These are phyloP conservation scores for Penicillium subrubescens DNA, from an alignment of 495 filamentous ascomycete genomes.

Conservation along the genomic window DNA sequence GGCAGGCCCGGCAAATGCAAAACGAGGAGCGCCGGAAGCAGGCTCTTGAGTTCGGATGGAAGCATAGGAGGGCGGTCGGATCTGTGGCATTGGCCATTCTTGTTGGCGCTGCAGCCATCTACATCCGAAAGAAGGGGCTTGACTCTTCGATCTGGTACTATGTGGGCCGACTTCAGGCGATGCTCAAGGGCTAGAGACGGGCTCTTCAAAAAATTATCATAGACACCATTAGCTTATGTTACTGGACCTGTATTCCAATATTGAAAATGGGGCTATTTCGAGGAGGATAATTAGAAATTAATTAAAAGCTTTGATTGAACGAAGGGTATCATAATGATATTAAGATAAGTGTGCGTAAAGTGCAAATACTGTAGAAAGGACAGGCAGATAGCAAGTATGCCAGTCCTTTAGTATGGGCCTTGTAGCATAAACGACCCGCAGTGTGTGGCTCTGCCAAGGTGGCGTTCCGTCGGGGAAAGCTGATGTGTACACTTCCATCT, in stretches of 20 bases:
- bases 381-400: not conserved
- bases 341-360: not conserved
- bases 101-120: constrained; percentile 60
- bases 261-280: not conserved
- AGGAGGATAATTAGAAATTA: not conserved
- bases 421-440: not conserved
- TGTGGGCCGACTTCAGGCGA: constrained; percentile 30
- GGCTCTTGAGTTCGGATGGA: constrained; percentile 55
- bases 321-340: not conserved
- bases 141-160: constrained; percentile 46
- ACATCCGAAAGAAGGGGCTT: constrained; percentile 49
- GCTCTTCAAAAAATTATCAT: not conserved
- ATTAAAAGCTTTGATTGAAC: not conserved
- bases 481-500: constrained; percentile 36
- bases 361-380: not conserved
- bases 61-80: constrained; percentile 58
- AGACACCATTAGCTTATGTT: constrained; percentile 2
- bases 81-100: constrained; percentile 64
- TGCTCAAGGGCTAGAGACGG: constrained; percentile 20
- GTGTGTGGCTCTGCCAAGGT: constrained; percentile 28
- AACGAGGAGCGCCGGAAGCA: constrained; percentile 61
- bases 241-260: constrained; percentile 3
- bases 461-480: constrained; percentile 31
- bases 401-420: not conserved
- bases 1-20: constrained; percentile 67